Conservation (phyloP, 1,284 basidiomycete genomes). For the Singerocomus inundabilis region DNA sequence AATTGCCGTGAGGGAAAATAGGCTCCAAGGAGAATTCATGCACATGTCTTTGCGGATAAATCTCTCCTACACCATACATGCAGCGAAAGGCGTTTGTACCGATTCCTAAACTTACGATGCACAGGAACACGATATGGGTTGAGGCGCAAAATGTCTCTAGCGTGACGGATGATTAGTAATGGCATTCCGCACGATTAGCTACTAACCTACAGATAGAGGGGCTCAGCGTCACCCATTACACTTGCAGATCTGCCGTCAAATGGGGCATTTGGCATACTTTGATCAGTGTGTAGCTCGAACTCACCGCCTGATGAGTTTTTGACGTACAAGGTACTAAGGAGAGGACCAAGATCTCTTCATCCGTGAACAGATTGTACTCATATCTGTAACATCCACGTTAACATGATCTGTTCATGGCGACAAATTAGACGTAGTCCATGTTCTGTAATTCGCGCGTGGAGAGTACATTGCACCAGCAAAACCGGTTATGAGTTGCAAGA, state of each 20-base stretch:
- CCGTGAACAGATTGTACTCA: conserved; percentile 48
- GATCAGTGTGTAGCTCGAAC: neutral
- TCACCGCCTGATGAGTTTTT: conserved; percentile 44
- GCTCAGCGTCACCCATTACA: conserved; percentile 32
- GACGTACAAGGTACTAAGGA: conserved; percentile 44
- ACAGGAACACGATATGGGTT: conserved; percentile 28
- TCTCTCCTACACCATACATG: conserved; percentile 48
- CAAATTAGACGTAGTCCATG: conserved; percentile 36
- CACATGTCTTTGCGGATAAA: conserved; percentile 40
- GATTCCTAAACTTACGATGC: conserved; percentile 43
- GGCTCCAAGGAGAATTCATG: conserved; percentile 3
- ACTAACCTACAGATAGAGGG: conserved; percentile 40
- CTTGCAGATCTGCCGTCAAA: conserved; percentile 37
- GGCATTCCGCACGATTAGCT: neutral
- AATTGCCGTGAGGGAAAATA: conserved; percentile 4
- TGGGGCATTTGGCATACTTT: neutral
- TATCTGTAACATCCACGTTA: conserved; percentile 26
- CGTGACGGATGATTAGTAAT: neutral
- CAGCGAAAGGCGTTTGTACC: conserved; percentile 44
- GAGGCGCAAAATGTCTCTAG: conserved; percentile 37
- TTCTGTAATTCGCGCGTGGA: conserved; percentile 37
- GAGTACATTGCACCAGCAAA: conserved; percentile 48
- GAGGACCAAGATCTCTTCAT: conserved; percentile 37
- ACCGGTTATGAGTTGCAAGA: conserved; percentile 37
- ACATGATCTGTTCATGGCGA: neutral